These are phyloP conservation scores for Ogataea siamensis DNA, from an alignment of 805 yeast genomes.

Conservation along the genomic window DNA sequence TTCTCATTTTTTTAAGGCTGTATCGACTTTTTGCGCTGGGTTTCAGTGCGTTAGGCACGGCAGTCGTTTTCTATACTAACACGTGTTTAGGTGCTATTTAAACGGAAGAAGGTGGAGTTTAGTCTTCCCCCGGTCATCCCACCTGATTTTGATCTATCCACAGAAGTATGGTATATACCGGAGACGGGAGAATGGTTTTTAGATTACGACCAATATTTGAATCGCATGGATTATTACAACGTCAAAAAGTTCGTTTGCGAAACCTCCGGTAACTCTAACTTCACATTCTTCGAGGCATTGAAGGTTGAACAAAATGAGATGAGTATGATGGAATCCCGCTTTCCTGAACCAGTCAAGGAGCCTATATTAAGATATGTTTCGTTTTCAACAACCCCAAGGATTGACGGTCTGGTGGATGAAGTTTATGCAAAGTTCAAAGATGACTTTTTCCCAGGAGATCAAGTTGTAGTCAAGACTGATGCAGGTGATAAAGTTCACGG, in stretches of 20 bases:
- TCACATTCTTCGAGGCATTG: constrained; percentile 87
- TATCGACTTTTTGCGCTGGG: too few species aligned
- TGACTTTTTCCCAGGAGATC: constrained; percentile 91
- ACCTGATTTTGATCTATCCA: constrained; percentile 45
- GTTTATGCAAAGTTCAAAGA: constrained; percentile 73
- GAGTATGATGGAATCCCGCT: constrained; percentile 66
- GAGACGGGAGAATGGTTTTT: constrained; percentile 88
- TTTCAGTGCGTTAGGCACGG: too few species aligned
- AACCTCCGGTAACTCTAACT: constrained; percentile 88
- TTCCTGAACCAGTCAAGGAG: constrained; percentile 89
- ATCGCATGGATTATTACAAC: constrained; percentile 68
- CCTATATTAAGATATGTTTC: constrained; percentile 87
- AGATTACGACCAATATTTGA: constrained; percentile 71
- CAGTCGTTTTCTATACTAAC: too few species aligned
- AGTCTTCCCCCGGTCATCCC: constrained; percentile 60
- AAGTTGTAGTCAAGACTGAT: constrained; percentile 55
- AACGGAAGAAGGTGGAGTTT: constrained; percentile 65
- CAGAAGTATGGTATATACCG: constrained; percentile 77
- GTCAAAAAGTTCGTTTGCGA: constrained; percentile 88
- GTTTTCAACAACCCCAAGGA: constrained; percentile 74
- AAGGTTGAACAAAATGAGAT: constrained; percentile 68
- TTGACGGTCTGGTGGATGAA: constrained; percentile 85
- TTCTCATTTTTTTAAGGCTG: too few species aligned
- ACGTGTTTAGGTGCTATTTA: constrained; percentile 62
- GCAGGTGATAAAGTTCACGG: constrained; percentile 51